phyloP scores from a whole-genome alignment of 164 flowering plant species.

The Buxus sempervirens region DNA sequence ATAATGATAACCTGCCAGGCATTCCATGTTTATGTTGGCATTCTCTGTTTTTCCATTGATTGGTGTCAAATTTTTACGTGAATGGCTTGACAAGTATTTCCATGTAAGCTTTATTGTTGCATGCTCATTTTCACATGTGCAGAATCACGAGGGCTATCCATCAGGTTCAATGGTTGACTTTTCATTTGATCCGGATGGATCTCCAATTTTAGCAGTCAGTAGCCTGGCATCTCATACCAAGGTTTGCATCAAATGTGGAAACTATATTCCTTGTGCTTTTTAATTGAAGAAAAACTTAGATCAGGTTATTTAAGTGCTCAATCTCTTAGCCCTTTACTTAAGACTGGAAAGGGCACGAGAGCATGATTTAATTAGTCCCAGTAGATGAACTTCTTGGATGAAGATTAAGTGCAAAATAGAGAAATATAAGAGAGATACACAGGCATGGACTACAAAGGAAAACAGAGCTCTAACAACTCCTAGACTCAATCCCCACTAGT shows the following conservation, averaged over 20 bases:
- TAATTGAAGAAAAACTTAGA: neutral
- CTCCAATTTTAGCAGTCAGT: constrained; percentile 84
- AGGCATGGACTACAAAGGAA: too few species aligned
- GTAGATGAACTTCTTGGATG: neutral
- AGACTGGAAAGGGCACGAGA: neutral
- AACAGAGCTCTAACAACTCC: too few species aligned
- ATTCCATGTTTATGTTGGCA: neutral
- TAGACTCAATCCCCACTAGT: too few species aligned
- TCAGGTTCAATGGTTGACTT: constrained; percentile 97
- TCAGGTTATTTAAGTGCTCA: neutral
- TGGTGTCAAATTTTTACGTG: neutral
- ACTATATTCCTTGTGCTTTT: neutral
- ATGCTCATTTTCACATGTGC: constrained; percentile 21
- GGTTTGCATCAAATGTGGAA: constrained; percentile 33
- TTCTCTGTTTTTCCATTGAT: neutral
- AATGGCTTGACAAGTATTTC: neutral
- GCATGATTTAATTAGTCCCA: neutral
- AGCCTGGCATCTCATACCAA: constrained; percentile 77
- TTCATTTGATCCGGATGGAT: constrained; percentile 84
- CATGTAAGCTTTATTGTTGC: neutral
- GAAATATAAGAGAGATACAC: too few species aligned
- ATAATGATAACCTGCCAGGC: neutral
- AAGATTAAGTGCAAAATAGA: neutral
- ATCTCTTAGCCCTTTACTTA: neutral
- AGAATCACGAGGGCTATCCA: constrained; percentile 85